Conservation (phyloP, 1,284 basidiomycete species). For the Papiliotrema fonsecae region DNA sequence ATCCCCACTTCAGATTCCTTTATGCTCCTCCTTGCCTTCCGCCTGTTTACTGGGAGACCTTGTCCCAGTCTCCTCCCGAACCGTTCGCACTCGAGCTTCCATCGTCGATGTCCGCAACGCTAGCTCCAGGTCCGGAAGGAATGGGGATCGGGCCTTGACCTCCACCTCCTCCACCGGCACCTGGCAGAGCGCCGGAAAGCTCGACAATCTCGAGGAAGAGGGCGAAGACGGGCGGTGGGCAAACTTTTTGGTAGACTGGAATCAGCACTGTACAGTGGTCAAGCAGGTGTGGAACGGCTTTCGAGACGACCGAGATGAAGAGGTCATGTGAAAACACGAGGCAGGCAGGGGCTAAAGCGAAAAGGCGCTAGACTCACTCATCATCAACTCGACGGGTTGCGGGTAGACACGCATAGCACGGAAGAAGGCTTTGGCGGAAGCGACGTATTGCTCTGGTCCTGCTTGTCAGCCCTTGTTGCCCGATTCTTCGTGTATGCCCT, state of each 20-base stretch:
- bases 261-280: slow-evolving; percentile 18
- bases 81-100: slow-evolving; percentile 12
- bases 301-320: not conserved
- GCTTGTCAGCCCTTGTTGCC: slow-evolving; percentile 6
- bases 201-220: slow-evolving; percentile 71
- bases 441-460: slow-evolving; percentile 72
- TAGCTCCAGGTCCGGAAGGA: slow-evolving; percentile 7
- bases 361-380: slow-evolving; percentile 49
- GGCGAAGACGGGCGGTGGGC: slow-evolving; percentile 81
- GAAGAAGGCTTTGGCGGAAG: slow-evolving; percentile 86
- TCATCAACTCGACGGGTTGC: slow-evolving; percentile 81
- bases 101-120: slow-evolving; percentile 31
- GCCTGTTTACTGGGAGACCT: too few relatives aligned
- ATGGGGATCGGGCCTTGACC: slow-evolving; percentile 5
- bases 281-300: slow-evolving; percentile 6
- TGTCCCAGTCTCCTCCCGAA: slow-evolving; percentile 30
- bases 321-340: not conserved
- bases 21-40: slow-evolving; percentile 8
- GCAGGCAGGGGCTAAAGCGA: not conserved
- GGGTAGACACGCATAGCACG: slow-evolving; percentile 92
- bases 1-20: not conserved
- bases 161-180: slow-evolving; percentile 5
- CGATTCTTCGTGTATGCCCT: not conserved
- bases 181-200: slow-evolving; percentile 11
- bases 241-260: slow-evolving; percentile 79